These are phyloP conservation scores for Xylaria sp. DNA, from an alignment of 2,329 filamentous ascomycete genomes.

Conservation along the genomic window DNA sequence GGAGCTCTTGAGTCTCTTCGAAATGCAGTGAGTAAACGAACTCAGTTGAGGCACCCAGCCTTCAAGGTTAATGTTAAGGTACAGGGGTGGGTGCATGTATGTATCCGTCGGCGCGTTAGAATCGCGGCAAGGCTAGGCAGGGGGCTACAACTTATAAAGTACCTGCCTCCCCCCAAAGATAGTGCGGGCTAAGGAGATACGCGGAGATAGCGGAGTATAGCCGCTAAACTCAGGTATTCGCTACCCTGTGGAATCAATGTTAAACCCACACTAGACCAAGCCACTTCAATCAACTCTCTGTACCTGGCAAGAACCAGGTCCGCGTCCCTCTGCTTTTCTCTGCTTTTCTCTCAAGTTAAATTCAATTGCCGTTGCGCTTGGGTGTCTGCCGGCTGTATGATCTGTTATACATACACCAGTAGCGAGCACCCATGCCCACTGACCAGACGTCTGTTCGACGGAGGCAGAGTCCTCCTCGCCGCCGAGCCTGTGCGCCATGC, in stretches of 20 bases:
- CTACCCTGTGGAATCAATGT: not conserved
- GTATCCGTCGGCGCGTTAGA: not conserved
- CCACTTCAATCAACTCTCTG: not conserved
- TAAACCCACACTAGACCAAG: slow-evolving; percentile 17
- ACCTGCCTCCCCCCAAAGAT: too few relatives aligned
- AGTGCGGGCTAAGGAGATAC: slow-evolving; percentile 1
- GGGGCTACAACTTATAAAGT: too few relatives aligned
- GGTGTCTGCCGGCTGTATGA: not conserved
- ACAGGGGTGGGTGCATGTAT: not conserved
- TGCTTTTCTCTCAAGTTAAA: not conserved
- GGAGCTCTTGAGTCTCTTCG: too few relatives aligned
- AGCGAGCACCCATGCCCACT: not conserved
- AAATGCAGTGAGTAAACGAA: too few relatives aligned
- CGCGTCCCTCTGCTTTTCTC: not conserved
- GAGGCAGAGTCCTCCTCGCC: slow-evolving; percentile 31
- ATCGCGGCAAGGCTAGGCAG: not conserved
- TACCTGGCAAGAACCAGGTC: not conserved
- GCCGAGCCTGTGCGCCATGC: slow-evolving; percentile 39
- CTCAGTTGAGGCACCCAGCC: not conserved
- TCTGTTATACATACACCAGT: too few relatives aligned
- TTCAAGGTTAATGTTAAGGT: too few relatives aligned
- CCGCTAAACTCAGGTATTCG: not conserved
- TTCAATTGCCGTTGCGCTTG: not conserved
- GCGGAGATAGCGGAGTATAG: not conserved
- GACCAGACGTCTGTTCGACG: not conserved